A percentile compares a stretch with the other conserved stretches of the same genome.
Conservation (phyloP, 257 asterid genomes). For the Osmanthus fragrans region DNA sequence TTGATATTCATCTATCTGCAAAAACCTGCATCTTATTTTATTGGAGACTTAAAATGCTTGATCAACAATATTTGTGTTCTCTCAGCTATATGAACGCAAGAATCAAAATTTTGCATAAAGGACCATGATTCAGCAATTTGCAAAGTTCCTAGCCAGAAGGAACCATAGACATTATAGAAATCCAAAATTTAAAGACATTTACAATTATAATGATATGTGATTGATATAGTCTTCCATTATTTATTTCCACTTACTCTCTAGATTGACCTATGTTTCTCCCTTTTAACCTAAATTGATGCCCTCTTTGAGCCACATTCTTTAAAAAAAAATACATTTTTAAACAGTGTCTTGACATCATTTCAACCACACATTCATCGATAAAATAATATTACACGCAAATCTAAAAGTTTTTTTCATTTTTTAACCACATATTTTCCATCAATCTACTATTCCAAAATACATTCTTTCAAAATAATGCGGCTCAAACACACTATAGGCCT, state of each 20-base stretch:
- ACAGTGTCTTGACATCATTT: too few relatives aligned
- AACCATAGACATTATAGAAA: neutral
- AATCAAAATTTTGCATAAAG: neutral
- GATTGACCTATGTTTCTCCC: neutral
- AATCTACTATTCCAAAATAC: too few relatives aligned
- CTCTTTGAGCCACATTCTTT: too few relatives aligned
- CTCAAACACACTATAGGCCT: too few relatives aligned
- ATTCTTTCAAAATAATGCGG: too few relatives aligned
- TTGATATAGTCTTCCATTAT: constrained; percentile 1
- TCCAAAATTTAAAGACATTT: neutral
- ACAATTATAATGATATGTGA: neutral
- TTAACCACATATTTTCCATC: too few relatives aligned
- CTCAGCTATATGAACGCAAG: neutral
- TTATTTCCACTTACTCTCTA: neutral
- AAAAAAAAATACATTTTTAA: too few relatives aligned
- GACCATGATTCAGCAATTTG: constrained; percentile 1
- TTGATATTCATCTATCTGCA: constrained; percentile 8
- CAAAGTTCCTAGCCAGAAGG: neutral
- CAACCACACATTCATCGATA: too few relatives aligned
- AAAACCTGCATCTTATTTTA: constrained; percentile 4
- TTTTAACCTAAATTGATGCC: constrained; percentile 1
- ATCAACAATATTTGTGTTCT: constrained; percentile 3
- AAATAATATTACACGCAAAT: too few relatives aligned
- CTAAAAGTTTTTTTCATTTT: too few relatives aligned
- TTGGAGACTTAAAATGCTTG: constrained; percentile 1